Evolutionary conservation across 176 grass and related monocot species (phyloP).

Genomic region (Paspalum vaginatum): DNA sequence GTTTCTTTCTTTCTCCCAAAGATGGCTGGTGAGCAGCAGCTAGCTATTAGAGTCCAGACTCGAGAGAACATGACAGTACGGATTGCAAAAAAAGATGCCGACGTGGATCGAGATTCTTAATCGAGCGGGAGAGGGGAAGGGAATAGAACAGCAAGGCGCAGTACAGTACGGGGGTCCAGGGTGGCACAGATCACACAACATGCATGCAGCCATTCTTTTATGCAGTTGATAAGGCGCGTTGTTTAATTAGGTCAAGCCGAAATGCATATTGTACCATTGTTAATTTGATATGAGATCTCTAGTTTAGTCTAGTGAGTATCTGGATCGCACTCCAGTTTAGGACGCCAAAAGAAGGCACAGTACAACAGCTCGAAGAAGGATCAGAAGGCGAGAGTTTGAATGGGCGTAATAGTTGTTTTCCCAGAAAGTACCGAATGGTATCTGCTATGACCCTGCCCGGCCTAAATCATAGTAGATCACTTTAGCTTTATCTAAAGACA

Average conservation of each 20-base stretch:
- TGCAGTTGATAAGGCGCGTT: slow-evolving; percentile 18
- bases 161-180: slow-evolving; percentile 47
- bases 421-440: too few species aligned
- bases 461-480: too few species aligned
- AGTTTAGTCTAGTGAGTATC: neutral
- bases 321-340: neutral
- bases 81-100: neutral
- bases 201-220: slow-evolving; percentile 44
- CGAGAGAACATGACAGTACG: slow-evolving; percentile 18
- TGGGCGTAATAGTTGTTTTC: neutral
- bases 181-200: slow-evolving; percentile 50
- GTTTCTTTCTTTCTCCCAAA: slow-evolving; percentile 4
- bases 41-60: neutral
- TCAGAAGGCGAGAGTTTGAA: neutral
- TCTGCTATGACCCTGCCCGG: too few species aligned
- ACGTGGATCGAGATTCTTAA: slow-evolving; percentile 43
- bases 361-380: neutral
- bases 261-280: neutral
- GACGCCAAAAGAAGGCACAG: neutral
- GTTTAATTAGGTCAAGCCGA: slow-evolving; percentile 33
- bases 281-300: neutral
- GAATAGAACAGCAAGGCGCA: slow-evolving; percentile 44
- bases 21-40: neutral
- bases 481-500: too few species aligned
- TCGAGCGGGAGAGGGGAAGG: slow-evolving; percentile 12